A percentile compares a stretch with the other conserved stretches of the same genome.
Conservation (phyloP, 108 stramenopile genomes). For the Pseudonitzschia multiseries region DNA sequence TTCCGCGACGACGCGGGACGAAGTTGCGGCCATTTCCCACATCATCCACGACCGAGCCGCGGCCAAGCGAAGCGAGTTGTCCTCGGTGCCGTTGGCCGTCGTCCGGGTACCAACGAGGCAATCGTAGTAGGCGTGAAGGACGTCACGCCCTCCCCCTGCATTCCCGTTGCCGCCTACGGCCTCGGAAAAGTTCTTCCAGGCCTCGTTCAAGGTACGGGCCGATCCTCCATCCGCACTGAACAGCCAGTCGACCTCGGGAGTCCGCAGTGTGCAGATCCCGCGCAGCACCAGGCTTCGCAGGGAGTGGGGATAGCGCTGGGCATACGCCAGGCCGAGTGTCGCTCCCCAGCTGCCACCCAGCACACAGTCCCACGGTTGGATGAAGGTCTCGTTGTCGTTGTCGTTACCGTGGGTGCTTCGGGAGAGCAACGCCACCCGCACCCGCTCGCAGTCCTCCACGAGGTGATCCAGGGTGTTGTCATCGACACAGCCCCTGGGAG, state of each 20-base stretch:
- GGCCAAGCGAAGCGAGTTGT: slow-evolving; percentile 22
- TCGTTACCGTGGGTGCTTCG: neutral
- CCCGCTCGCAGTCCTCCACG: slow-evolving; percentile 75
- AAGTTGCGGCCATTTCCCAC: slow-evolving; percentile 53
- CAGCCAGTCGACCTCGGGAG: slow-evolving; percentile 79
- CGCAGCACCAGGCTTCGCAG: slow-evolving; percentile 70
- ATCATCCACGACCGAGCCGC: slow-evolving; percentile 60
- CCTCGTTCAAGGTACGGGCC: slow-evolving; percentile 27
- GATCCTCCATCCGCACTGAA: slow-evolving; percentile 38
- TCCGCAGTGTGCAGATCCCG: slow-evolving; percentile 77
- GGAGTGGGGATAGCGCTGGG: slow-evolving; percentile 55
- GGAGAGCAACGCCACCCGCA: slow-evolving; percentile 51
- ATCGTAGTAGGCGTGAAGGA: slow-evolving; percentile 59
- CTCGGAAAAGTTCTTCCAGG: slow-evolving; percentile 46
- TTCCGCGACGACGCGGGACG: slow-evolving; percentile 19
- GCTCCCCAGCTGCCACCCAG: slow-evolving; percentile 91
- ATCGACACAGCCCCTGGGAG: slow-evolving; percentile 44
- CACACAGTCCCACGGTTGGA: slow-evolving; percentile 65
- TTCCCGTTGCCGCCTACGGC: neutral
- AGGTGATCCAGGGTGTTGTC: slow-evolving; percentile 52
- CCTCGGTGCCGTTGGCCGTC: neutral
- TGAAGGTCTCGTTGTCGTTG: neutral
- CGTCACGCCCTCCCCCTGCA: slow-evolving; percentile 15
- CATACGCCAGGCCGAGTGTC: slow-evolving; percentile 85
- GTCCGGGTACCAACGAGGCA: slow-evolving; percentile 43